Percentiles rank a stretch among this genome's conserved stretches.
Conservation (phyloP, 176 grass and related monocot genomes). For the Otatea glauca region DNA sequence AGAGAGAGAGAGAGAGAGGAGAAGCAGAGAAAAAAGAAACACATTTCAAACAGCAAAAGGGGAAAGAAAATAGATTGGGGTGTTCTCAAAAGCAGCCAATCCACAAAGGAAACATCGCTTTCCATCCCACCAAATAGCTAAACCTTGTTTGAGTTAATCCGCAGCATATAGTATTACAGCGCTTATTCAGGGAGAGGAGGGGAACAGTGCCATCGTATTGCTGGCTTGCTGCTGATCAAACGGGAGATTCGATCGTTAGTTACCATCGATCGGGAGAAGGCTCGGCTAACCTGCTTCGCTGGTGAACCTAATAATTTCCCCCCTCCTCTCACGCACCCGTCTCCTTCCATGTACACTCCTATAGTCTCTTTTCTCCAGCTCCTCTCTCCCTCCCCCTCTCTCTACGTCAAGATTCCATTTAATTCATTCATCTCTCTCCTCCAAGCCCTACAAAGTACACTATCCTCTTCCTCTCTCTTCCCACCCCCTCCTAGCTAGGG, state of each 20-base stretch:
- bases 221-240: conserved; percentile 5
- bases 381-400: background rate
- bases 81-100: conserved; percentile 65
- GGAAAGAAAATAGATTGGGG: background rate
- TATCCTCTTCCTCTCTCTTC: conserved; percentile 47
- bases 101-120: conserved; percentile 59
- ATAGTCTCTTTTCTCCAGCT: conserved; percentile 49
- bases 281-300: background rate
- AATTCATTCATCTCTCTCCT: conserved; percentile 57
- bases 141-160: conserved; percentile 33
- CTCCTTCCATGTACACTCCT: conserved; percentile 47
- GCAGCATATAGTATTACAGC: background rate
- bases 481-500: conserved; percentile 45
- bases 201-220: conserved; percentile 25
- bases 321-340: background rate
- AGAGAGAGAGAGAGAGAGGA: background rate
- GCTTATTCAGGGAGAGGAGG: background rate
- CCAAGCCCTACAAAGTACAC: conserved; percentile 68
- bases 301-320: conserved; percentile 56
- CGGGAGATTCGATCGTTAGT: conserved; percentile 52
- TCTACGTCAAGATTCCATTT: conserved; percentile 59
- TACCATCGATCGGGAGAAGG: conserved; percentile 56
- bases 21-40: conserved; percentile 42
- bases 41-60: conserved; percentile 48
- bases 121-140: conserved; percentile 42